These are phyloP conservation scores for Mallotus japonicus DNA, from an alignment of 441 rosid genomes.

Conservation along the genomic window DNA sequence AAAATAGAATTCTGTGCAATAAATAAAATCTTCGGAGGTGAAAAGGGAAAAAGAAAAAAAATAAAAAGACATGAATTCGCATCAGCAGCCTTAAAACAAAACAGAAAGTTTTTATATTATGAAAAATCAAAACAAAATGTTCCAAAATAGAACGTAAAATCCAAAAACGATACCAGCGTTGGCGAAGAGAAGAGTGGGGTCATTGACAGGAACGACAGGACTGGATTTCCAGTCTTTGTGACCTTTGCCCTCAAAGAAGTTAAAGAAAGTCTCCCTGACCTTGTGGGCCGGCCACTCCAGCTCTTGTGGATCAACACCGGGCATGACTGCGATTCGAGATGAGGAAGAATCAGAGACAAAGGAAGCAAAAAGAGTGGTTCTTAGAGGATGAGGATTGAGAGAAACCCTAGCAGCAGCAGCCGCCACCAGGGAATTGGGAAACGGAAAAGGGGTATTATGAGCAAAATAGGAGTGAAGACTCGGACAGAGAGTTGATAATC, in stretches of 20 bases:
- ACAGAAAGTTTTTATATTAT: no score
- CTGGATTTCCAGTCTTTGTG: constrained; percentile 87
- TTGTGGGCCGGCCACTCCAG: constrained; percentile 68
- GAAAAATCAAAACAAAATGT: no score
- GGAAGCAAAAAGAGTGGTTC: not conserved
- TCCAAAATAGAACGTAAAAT: not conserved
- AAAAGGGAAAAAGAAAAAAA: no score
- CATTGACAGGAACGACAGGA: constrained; percentile 87
- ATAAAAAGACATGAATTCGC: no score
- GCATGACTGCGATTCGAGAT: constrained; percentile 33
- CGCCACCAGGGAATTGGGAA: constrained; percentile 15
- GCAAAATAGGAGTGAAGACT: not conserved
- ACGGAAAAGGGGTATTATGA: not conserved
- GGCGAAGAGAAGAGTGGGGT: constrained; percentile 89
- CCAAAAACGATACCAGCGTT: constrained; percentile 63
- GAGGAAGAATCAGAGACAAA: constrained; percentile 17
- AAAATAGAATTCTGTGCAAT: no score
- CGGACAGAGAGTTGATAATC: not conserved
- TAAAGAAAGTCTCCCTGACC: constrained; percentile 77
- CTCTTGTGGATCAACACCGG: constrained; percentile 47
- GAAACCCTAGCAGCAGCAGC: constrained; percentile 38
- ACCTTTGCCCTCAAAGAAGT: constrained; percentile 59
- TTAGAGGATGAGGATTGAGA: not conserved
- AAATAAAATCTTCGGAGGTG: no score
- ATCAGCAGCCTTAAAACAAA: no score